Percentiles rank a stretch among this genome's conserved stretches.
phyloP scores from a whole-genome alignment of 176 grass and related monocot genomes.

The Oryza australiensis region DNA sequence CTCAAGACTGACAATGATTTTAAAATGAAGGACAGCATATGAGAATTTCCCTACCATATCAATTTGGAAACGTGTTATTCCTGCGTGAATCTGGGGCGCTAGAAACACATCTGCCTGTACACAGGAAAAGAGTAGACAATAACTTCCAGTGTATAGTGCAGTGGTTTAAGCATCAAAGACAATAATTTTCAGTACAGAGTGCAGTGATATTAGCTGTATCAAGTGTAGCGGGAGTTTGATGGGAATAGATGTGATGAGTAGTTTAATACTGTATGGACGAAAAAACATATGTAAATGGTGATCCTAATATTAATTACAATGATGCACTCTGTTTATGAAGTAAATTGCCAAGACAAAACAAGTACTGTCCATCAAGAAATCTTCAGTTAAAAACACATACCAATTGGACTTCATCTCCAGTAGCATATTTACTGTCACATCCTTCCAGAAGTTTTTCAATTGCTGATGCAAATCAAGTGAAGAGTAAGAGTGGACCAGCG shows the following conservation, averaged over 20 bases:
- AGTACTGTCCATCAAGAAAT: background rate
- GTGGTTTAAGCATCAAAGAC: background rate
- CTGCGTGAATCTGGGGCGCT: slow-evolving; percentile 63
- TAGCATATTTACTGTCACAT: slow-evolving; percentile 71
- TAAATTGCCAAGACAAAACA: slow-evolving; percentile 5
- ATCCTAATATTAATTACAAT: background rate
- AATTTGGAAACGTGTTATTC: slow-evolving; percentile 60
- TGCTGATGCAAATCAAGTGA: slow-evolving; percentile 44
- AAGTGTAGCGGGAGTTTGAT: background rate
- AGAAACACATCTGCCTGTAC: slow-evolving; percentile 74
- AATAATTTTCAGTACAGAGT: background rate
- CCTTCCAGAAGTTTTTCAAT: slow-evolving; percentile 78
- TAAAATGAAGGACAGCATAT: background rate
- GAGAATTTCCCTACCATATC: slow-evolving; percentile 58
- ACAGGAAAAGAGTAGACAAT: slow-evolving; percentile 2
- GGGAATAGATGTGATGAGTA: background rate
- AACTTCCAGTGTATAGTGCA: background rate
- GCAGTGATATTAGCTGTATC: background rate
- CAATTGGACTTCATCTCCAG: slow-evolving; percentile 78
- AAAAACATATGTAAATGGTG: slow-evolving; percentile 12
- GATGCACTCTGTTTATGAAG: background rate
- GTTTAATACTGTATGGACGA: background rate
- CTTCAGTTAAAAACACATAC: slow-evolving; percentile 42
- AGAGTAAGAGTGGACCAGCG: slow-evolving; percentile 2
- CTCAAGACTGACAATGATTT: background rate